Base-by-base conservation (phyloP, 78 protist genomes). In the Fonticula alba region DNA sequence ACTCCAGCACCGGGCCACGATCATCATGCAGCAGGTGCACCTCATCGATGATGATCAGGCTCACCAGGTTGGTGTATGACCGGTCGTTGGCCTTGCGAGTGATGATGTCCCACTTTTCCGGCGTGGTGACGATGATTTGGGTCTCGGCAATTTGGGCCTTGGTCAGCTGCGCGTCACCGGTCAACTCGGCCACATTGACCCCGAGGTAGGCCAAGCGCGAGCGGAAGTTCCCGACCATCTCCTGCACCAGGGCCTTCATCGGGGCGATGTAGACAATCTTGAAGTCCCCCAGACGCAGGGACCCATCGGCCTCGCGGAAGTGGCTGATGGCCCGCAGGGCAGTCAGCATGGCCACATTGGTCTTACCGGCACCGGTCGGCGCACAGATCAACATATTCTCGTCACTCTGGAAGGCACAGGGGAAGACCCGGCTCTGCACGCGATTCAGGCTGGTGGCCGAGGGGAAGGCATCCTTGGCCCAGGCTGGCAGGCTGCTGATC, bases 91-190 rank as follows among this genome's bases (percentile, higher is more conserved):
- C 37, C 59, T 95, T 92, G 52, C 99, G 75, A 15, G 99, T 93
- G 71, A 97, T 72, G 35, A 97, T 79, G 65, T 97, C 99, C 98
- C 97, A 95, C 83, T 97, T 97, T 78, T 97, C 99, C 17, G 99
- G 99, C 47, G 99, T 95, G 41, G 95, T 87, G 19, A 97, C 86
- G 31, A 94, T 82, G 38, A 93, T 31, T 58, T 93, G 94, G 27
- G 99, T 89, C 26, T 79, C 87, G 3, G 72, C 77, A 27, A 97
- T 69, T 66, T 93, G 90, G 51, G 53, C 64, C 71, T 73, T 71
- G 51, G 83, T 78, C 41, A 97, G 72, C 52, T 73, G 62, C 52
- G 54, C 51, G 67, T 97, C 99, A 29, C 99, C 99, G 6, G 96
- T 84, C 29, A 97, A 75, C 73, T 97, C 99, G 19, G 53, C 38